A percentile compares a stretch with the other conserved stretches of the same genome.
Evolutionary conservation across 2,329 filamentous ascomycete species (phyloP).

Genomic region (Sporothrix pallida): DNA sequence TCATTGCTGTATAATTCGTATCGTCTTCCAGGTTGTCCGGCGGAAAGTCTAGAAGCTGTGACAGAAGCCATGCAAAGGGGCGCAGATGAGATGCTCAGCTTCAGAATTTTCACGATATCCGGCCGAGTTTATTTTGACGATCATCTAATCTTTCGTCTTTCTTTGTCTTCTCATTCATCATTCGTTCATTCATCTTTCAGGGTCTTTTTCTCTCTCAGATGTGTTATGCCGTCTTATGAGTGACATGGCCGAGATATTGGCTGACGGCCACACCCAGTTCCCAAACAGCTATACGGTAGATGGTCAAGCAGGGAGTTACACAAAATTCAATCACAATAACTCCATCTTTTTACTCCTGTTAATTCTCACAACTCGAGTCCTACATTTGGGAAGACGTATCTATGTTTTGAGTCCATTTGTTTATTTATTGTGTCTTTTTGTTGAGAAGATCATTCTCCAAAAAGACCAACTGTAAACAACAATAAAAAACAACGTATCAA

Average conservation of each 20-base stretch:
- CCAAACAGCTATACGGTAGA: background rate
- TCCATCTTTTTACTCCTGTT: background rate
- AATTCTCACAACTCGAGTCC: too few relatives aligned
- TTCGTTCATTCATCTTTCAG: background rate
- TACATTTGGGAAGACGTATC: background rate
- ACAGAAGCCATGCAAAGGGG: background rate
- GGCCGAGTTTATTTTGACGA: background rate
- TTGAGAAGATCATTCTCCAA: background rate
- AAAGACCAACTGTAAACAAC: background rate
- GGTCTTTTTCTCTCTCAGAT: background rate
- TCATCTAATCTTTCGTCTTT: constrained; percentile 14
- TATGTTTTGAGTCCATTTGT: background rate
- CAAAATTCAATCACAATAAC: background rate
- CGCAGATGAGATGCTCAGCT: background rate
- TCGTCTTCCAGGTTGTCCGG: background rate
- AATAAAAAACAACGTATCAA: background rate
- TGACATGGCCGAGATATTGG: background rate
- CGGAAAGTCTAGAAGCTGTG: background rate
- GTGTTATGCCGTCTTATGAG: constrained; percentile 9
- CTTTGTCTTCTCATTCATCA: background rate
- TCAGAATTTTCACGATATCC: background rate
- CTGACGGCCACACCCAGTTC: background rate
- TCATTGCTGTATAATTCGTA: background rate
- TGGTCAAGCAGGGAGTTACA: background rate
- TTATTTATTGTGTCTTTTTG: background rate